Percentiles rank a stretch among this genome's conserved stretches.
Conservation (phyloP, 2,329 filamentous ascomycete genomes). For the Cladosporium sp. region DNA sequence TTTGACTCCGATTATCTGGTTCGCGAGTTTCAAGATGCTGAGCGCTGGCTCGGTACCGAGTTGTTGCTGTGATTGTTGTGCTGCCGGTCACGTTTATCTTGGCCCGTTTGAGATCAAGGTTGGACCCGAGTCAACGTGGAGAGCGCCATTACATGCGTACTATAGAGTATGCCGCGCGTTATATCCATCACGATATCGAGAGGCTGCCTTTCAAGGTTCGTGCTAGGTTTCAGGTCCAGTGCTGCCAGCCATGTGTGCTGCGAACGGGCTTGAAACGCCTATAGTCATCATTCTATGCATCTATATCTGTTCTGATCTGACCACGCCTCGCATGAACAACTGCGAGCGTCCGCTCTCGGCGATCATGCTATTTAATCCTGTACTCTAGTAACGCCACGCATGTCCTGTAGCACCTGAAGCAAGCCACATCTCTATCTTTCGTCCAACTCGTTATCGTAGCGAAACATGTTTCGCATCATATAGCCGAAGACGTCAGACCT, state of each 20-base stretch:
- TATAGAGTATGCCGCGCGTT: neutral
- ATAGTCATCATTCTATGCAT: neutral
- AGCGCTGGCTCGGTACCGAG: neutral
- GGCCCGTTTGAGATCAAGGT: slow-evolving; percentile 2
- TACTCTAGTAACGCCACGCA: neutral
- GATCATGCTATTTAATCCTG: neutral
- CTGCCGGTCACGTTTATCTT: neutral
- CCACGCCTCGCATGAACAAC: neutral
- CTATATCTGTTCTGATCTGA: neutral
- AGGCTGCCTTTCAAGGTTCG: neutral
- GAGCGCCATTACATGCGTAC: neutral
- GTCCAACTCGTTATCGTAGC: neutral
- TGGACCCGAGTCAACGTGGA: slow-evolving; percentile 3
- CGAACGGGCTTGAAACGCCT: neutral
- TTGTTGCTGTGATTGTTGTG: neutral
- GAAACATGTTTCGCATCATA: neutral
- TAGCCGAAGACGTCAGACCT: neutral
- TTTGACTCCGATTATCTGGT: neutral
- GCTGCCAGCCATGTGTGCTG: neutral
- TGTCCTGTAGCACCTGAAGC: neutral
- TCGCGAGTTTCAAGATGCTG: neutral
- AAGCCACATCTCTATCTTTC: neutral
- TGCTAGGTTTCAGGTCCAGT: neutral
- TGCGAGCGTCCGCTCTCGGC: neutral
- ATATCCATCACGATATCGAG: neutral